Conservation (phyloP, 306 rosid genomes). For the Ormosia emarginata region DNA sequence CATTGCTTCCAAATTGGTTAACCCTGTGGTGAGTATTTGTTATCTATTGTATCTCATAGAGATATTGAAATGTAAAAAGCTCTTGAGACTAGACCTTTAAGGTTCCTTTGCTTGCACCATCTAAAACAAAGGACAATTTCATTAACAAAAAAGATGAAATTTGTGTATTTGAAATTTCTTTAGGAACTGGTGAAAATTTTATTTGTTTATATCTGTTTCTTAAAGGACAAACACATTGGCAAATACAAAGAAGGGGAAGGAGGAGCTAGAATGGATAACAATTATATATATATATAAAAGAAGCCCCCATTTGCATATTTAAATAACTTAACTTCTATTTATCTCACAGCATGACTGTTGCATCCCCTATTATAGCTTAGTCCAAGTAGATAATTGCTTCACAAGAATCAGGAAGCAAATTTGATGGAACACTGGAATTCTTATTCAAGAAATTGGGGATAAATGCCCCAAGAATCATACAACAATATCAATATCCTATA, state of each 20-base stretch:
- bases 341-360: neutral
- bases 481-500: no score
- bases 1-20: constrained; percentile 62
- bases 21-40: constrained; percentile 41
- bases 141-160: neutral
- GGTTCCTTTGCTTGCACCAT: neutral
- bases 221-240: neutral
- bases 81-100: neutral
- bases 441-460: no score
- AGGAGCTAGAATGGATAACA: neutral
- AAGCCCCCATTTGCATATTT: neutral
- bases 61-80: neutral
- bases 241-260: neutral
- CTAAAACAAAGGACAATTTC: neutral
- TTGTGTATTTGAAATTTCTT: neutral
- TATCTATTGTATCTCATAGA: constrained; percentile 1
- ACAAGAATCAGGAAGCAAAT: neutral
- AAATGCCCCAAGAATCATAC: no score
- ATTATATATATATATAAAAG: neutral
- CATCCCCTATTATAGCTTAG: neutral
- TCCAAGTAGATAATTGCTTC: neutral
- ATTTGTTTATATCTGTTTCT: neutral
- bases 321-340: neutral
- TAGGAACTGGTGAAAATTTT: neutral
- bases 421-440: no score